Evolutionary conservation across 2,329 filamentous ascomycete genomes (phyloP), one percentile per base, ranked within the genome.

Genomic region (Colletotrichum shisoi): DNA sequence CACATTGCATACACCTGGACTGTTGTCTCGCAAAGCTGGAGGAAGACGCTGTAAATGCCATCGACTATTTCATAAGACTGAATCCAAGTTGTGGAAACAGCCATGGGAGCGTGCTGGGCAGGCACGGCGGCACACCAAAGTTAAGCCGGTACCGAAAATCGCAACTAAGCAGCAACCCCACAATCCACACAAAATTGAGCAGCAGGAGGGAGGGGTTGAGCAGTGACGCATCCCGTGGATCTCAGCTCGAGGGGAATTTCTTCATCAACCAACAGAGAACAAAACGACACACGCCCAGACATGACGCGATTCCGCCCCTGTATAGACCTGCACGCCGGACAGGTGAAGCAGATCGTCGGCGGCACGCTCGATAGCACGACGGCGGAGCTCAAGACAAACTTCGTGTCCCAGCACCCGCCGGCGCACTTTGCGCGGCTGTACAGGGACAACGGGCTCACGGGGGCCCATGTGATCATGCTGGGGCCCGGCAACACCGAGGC

Each of bases 321-420:
- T 76, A 98, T 99, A 79, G 95, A 99, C 80, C 87, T 99, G 60
- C 95, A 99, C 79, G 90, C 94, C n/a, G 95, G 95, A 15, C 90
- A 94, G 76, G 95, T 99, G 67, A 99, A 99, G 83, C 95, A 99
- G 79, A 99, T 99, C 73, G 94, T 99, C 46, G 95, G 95, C 72
- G 94, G 95, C 67, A 98, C 95, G 1, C 86, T 99, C 69, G 90
- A 91, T 79, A 86, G 86, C 76, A 78, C 84, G 9, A 86, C 86
- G 1, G 77, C 84, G 7, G 83, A 86, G 63, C 85, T 98, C 63
- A 91, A 93, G 80, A 98, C 94, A 54, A 99, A 99, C 79, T 94
- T 93, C 81, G 90, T 97, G 69, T 97, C 95, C 11, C 86, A 89
- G 56, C 89, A 94, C 69, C 91, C 94, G 11, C 88, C 95, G 2